Evolutionary conservation across 208 protist genomes (phyloP).

Genomic region (Acanthamoeba healyi): DNA sequence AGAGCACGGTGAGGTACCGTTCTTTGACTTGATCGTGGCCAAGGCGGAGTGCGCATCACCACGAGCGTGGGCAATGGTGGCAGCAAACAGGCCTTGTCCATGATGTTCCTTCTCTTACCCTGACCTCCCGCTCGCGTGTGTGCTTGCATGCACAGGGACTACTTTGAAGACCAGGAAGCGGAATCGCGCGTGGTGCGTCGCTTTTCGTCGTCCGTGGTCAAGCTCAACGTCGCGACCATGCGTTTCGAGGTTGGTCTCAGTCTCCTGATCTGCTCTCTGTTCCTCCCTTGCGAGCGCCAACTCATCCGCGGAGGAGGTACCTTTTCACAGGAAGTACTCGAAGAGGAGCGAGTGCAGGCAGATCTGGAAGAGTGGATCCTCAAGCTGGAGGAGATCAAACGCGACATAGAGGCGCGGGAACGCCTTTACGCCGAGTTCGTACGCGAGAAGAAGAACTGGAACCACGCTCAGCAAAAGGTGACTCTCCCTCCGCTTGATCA

Average conservation of each 20-base stretch:
- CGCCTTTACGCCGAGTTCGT: slow-evolving; percentile 19
- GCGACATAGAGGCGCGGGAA: slow-evolving; percentile 12
- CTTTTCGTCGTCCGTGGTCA: slow-evolving; percentile 38
- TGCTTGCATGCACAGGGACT: neutral
- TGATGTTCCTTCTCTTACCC: too few species aligned
- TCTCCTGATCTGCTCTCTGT: too few species aligned
- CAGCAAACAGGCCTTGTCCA: too few species aligned
- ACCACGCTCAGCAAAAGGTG: slow-evolving; percentile 16
- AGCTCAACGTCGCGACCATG: slow-evolving; percentile 52
- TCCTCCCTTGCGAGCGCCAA: too few species aligned
- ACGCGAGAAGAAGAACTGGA: slow-evolving; percentile 25
- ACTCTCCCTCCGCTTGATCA: neutral
- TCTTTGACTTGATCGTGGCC: too few species aligned
- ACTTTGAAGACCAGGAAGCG: slow-evolving; percentile 9
- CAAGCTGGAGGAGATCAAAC: slow-evolving; percentile 48
- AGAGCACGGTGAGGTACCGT: slow-evolving; percentile 33
- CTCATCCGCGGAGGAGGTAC: neutral
- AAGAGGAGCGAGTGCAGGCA: neutral
- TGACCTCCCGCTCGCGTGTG: too few species aligned
- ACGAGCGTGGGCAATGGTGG: too few species aligned
- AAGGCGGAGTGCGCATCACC: too few species aligned
- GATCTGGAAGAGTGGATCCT: slow-evolving; percentile 28
- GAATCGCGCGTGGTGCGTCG: slow-evolving; percentile 17
- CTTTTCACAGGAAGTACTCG: neutral
- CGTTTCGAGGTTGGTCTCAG: neutral